A percentile compares a stretch with the other conserved stretches of the same genome.
phyloP scores from a whole-genome alignment of 352 stramenopile species.

The Globisporangium acanthophoron region DNA sequence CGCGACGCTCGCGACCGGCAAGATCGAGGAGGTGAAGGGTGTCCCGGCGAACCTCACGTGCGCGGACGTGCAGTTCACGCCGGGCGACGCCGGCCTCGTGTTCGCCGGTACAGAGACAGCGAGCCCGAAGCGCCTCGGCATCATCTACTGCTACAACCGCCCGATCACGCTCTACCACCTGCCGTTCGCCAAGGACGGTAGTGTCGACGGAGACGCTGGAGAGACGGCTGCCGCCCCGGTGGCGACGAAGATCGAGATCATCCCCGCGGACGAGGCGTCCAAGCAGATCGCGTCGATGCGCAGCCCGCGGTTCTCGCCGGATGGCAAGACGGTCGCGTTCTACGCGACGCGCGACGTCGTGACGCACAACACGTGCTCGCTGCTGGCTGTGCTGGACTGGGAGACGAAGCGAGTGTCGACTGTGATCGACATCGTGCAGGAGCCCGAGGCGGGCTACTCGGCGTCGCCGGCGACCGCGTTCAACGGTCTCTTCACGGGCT shows the following conservation, averaged over 20 bases:
- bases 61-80: conserved; percentile 63
- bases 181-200: conserved; percentile 13
- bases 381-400: conserved; percentile 62
- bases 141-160: conserved; percentile 88
- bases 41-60: conserved; percentile 52
- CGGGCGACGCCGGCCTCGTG: conserved; percentile 45
- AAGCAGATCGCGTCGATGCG: conserved; percentile 43
- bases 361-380: conserved; percentile 72
- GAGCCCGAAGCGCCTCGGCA: conserved; percentile 52
- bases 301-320: conserved; percentile 59
- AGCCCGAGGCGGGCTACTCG: conserved; percentile 30
- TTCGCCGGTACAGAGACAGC: conserved; percentile 60
- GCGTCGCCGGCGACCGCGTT: conserved; percentile 42
- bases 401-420: conserved; percentile 49
- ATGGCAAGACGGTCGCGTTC: conserved; percentile 65
- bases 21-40: conserved; percentile 58
- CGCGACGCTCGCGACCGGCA: conserved; percentile 48
- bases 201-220: conserved; percentile 13
- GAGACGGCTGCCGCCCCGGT: conserved; percentile 14
- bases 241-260: conserved; percentile 36
- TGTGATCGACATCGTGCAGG: conserved; percentile 56
- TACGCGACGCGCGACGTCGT: conserved; percentile 57
- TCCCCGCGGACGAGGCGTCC: conserved; percentile 26
- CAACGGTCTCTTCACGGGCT: conserved; percentile 63
- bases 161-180: conserved; percentile 60